phyloP scores from a whole-genome alignment of 345 rosid genomes.

The Lumnitzera racemosa region DNA sequence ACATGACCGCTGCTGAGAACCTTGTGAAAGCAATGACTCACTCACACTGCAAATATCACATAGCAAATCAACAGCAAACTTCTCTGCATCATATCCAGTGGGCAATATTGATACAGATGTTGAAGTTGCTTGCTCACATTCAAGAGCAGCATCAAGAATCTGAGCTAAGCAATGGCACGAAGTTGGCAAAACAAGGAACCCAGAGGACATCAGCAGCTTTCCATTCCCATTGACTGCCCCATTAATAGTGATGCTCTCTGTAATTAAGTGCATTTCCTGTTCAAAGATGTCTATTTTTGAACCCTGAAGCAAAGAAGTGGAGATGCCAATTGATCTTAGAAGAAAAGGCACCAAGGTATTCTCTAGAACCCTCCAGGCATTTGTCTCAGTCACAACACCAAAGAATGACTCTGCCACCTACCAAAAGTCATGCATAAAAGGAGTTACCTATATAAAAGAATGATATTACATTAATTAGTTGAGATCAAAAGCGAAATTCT shows the following conservation, averaged over 20 bases:
- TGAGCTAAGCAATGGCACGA: conserved; percentile 61
- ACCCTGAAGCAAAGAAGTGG: conserved; percentile 40
- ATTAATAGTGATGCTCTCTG: conserved; percentile 15
- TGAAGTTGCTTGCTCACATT: conserved; percentile 27
- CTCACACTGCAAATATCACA: conserved; percentile 60
- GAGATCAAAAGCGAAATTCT: not conserved
- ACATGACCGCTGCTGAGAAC: conserved; percentile 72
- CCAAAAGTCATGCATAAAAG: conserved; percentile 17
- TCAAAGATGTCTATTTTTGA: conserved; percentile 35
- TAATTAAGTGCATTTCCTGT: conserved; percentile 26
- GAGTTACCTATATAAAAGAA: conserved; percentile 7
- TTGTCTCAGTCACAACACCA: conserved; percentile 45
- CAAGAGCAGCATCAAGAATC: conserved; percentile 46
- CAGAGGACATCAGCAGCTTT: conserved; percentile 18
- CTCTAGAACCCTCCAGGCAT: conserved; percentile 52
- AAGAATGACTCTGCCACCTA: conserved; percentile 63
- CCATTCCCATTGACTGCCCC: conserved; percentile 22
- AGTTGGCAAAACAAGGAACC: conserved; percentile 42
- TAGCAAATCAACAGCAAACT: conserved; percentile 43
- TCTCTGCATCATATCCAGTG: conserved; percentile 27
- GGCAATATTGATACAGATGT: conserved; percentile 12
- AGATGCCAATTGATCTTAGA: conserved; percentile 48
- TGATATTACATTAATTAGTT: conserved; percentile 11
- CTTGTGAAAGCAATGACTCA: conserved; percentile 57
- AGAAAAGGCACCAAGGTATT: conserved; percentile 65